A percentile compares a stretch with the other conserved stretches of the same genome.
Conservation (phyloP, 1,139 yeast species). For the Eremothecium gossypii region DNA sequence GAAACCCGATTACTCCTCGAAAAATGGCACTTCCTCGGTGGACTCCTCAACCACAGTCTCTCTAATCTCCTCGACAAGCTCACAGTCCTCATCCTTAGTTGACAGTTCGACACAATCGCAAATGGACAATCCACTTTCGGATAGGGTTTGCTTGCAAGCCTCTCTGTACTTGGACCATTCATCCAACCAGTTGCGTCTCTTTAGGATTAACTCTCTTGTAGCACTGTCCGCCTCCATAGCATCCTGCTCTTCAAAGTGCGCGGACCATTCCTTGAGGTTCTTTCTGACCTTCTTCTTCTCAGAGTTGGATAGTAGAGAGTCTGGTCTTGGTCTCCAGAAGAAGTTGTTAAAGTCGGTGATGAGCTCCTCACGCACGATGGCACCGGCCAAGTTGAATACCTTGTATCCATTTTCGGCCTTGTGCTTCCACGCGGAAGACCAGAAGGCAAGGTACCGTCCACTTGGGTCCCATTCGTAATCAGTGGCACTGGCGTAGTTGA, state of each 20-base stretch:
- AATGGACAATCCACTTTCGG: slow-evolving; percentile 15
- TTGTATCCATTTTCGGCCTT: slow-evolving; percentile 85
- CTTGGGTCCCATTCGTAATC: slow-evolving; percentile 92
- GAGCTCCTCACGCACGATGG: slow-evolving; percentile 60
- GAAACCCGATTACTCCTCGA: slow-evolving; percentile 1
- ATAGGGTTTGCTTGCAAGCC: slow-evolving; percentile 10
- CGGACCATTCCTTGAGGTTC: slow-evolving; percentile 81
- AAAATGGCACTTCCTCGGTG: slow-evolving; percentile 64
- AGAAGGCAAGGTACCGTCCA: slow-evolving; percentile 80
- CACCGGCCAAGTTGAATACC: slow-evolving; percentile 78
- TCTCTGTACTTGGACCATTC: slow-evolving; percentile 81
- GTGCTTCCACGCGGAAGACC: slow-evolving; percentile 84
- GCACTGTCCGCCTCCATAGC: slow-evolving; percentile 96
- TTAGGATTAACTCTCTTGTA: slow-evolving; percentile 78
- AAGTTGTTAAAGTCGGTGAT: slow-evolving; percentile 81
- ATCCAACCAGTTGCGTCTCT: slow-evolving; percentile 71
- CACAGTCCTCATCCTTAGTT: slow-evolving; percentile 41
- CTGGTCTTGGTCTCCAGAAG: slow-evolving; percentile 97
- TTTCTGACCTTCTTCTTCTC: slow-evolving; percentile 81
- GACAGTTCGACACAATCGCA: slow-evolving; percentile 33
- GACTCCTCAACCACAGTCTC: slow-evolving; percentile 53
- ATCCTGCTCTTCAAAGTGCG: slow-evolving; percentile 90
- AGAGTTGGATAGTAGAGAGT: slow-evolving; percentile 59
- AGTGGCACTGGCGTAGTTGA: slow-evolving; percentile 70
- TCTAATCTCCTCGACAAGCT: slow-evolving; percentile 52